phyloP scores from a whole-genome alignment of 192 early-diverging fungal genomes.

The Linnemannia elongata region DNA sequence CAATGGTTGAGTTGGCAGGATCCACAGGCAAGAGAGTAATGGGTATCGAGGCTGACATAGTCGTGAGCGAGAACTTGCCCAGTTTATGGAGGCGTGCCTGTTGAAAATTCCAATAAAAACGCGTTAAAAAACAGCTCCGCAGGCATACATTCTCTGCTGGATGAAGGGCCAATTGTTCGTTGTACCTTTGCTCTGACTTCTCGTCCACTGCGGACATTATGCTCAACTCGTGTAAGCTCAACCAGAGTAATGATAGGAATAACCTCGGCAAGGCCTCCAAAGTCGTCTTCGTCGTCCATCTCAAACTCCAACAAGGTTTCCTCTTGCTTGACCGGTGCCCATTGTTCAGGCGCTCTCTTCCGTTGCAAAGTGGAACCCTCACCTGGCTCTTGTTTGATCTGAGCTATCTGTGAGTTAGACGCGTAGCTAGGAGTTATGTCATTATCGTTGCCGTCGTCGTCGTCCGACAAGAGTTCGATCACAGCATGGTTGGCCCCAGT shows the following conservation, averaged over 20 bases:
- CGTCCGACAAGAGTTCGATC: conserved; percentile 38
- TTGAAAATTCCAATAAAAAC: neutral
- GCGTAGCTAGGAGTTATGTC: too few relatives aligned
- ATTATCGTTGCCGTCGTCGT: conserved; percentile 2
- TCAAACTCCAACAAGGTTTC: conserved; percentile 50
- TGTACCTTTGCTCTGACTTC: conserved; percentile 42
- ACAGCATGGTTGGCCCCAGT: conserved; percentile 11
- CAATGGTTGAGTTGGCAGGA: neutral
- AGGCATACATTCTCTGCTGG: neutral
- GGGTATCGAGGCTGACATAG: conserved; percentile 34
- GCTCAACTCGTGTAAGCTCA: conserved; percentile 19
- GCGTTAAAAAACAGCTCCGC: neutral
- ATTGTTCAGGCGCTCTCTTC: neutral
- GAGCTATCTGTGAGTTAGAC: neutral
- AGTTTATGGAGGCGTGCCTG: conserved; percentile 41
- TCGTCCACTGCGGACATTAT: neutral
- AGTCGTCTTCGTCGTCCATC: conserved; percentile 45
- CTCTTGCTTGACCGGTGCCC: conserved; percentile 24
- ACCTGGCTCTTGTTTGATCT: neutral
- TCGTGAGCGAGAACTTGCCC: conserved; percentile 53
- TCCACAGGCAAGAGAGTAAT: conserved; percentile 22
- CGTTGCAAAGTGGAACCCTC: neutral
- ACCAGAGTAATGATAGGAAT: conserved; percentile 13
- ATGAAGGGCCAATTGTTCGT: neutral
- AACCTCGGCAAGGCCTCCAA: conserved; percentile 19